These are phyloP conservation scores for Xylaria sp. DNA, from an alignment of 2,329 filamentous ascomycete species.

Conservation along the genomic window DNA sequence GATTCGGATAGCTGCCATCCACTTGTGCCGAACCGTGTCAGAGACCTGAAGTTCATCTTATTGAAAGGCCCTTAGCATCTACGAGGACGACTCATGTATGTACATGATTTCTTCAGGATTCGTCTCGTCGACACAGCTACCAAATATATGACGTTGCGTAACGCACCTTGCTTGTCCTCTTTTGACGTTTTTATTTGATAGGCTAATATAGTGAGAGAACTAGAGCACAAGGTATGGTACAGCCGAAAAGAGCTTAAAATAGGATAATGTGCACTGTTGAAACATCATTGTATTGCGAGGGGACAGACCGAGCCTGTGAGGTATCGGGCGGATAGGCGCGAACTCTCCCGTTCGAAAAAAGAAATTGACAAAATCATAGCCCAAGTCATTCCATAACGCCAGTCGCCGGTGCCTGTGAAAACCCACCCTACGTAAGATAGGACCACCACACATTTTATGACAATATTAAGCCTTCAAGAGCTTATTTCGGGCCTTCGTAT, in stretches of 20 bases:
- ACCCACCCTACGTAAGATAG: constrained; percentile 37
- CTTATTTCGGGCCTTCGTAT: constrained; percentile 46
- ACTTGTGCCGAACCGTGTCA: background rate
- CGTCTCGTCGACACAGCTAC: background rate
- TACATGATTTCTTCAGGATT: background rate
- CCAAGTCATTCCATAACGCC: constrained; percentile 40
- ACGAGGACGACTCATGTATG: background rate
- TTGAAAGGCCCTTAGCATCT: background rate
- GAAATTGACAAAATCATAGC: constrained; percentile 36
- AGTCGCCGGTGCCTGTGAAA: constrained; percentile 41
- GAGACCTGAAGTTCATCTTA: background rate
- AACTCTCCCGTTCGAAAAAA: constrained; percentile 36
- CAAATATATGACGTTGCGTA: background rate
- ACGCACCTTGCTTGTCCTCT: background rate
- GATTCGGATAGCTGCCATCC: background rate
- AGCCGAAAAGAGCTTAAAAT: background rate
- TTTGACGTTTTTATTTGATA: background rate
- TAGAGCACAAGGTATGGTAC: background rate
- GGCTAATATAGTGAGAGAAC: background rate
- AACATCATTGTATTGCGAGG: constrained; percentile 27
- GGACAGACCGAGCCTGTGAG: constrained; percentile 31
- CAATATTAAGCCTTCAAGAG: constrained; percentile 31
- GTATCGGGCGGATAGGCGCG: constrained; percentile 37
- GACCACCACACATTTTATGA: constrained; percentile 36
- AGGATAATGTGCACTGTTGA: constrained; percentile 13